Conservation (phyloP, 371 early-diverging fungal genomes). For the Paraphysoderma sedebokerense region DNA sequence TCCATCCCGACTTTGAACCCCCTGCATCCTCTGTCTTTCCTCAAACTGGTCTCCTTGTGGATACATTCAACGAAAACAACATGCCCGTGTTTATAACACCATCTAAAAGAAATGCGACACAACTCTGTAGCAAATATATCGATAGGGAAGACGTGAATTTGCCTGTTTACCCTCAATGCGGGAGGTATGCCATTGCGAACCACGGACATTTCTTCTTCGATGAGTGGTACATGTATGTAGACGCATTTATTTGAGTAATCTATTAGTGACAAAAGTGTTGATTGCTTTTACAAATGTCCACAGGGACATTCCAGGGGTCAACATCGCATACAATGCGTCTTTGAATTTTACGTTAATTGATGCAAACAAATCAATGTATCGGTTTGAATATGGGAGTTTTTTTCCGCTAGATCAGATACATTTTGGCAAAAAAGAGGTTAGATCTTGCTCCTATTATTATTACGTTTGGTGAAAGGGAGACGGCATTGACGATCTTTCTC, state of each 20-base stretch:
- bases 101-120: background rate
- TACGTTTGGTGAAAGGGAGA: too few relatives aligned
- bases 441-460: background rate
- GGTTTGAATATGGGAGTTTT: background rate
- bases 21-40: background rate
- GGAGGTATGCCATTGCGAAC: slow-evolving; percentile 3
- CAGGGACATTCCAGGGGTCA: slow-evolving; percentile 3
- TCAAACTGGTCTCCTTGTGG: background rate
- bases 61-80: background rate
- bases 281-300: background rate
- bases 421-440: background rate
- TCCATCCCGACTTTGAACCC: background rate
- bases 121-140: background rate
- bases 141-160: background rate
- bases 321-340: background rate
- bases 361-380: background rate
- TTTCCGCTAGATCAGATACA: slow-evolving; percentile 3
- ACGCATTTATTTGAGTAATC: too few relatives aligned
- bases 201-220: slow-evolving; percentile 7
- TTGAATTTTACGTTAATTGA: slow-evolving; percentile 1
- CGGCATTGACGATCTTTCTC: too few relatives aligned
- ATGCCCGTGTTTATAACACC: background rate
- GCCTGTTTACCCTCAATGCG: background rate
- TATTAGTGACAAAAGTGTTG: too few relatives aligned
- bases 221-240: slow-evolving; percentile 3